Evolutionary conservation across 805 yeast genomes (phyloP), one percentile per base, ranked within the genome.

Genomic region (Tanozyma kutaoensis): DNA sequence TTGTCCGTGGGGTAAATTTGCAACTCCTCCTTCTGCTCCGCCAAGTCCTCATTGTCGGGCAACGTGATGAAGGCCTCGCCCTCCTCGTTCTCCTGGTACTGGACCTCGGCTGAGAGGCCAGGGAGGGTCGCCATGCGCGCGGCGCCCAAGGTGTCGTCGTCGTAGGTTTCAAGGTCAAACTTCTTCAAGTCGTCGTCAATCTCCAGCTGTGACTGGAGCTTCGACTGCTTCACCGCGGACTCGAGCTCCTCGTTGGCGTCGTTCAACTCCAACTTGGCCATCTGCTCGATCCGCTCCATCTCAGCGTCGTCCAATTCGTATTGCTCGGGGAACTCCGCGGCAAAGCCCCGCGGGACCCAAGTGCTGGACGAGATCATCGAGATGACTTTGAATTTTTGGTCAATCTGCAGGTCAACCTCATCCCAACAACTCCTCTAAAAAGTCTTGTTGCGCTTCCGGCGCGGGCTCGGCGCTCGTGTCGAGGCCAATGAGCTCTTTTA

Each of bases 321-420:
- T 45, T 78, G 71, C 43, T 73, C 82, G 5, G 98, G 97, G 46
- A 76, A 81, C 51, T 86, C 96, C 21, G 93, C 70, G 16, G 98
- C 93, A 51, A 66, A 79, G 4, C 98, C 98, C 44, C 95, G 72
- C 26, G 97, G 96, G 14, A 88, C 95, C 97, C 98, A 91, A 27
- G 76, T 61, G 26, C 91, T 75, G 15, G 96, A 78, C 22, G 98
- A 84, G 37, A 88, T 77, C 95, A 86, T 85, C 24, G 8, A 39
- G 30, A 13, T 20, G 14, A 5, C 7, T 5, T 7, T 15, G 17
- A 15, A 5, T n/a, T n/a, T n/a, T n/a, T n/a, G n/a, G n/a, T n/a
- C n/a, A n/a, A n/a, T n/a, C n/a, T n/a, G 7, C 17, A 15, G 7
- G 17, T 15, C 7, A 15, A 5, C 19, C 8, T 25, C 20, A 19